These are phyloP conservation scores for Anisogramma anomala DNA, from an alignment of 2,329 filamentous ascomycete genomes.

Conservation along the genomic window DNA sequence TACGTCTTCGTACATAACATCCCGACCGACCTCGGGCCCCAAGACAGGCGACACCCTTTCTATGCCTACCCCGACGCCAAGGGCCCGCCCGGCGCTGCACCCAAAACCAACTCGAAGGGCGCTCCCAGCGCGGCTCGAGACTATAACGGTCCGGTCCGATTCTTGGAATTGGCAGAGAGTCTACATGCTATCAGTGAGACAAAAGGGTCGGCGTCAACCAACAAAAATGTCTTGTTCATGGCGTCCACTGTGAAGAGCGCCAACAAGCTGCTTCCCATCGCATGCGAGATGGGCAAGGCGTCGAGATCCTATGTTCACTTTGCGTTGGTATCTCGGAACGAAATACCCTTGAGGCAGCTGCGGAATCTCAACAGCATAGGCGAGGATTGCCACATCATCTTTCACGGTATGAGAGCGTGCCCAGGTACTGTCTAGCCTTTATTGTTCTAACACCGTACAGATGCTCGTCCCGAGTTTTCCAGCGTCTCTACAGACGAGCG, in stretches of 20 bases:
- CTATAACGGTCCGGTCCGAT: slow-evolving; percentile 61
- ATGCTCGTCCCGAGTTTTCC: slow-evolving; percentile 69
- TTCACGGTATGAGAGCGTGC: slow-evolving; percentile 34
- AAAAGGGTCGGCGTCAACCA: slow-evolving; percentile 37
- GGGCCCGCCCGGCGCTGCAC: slow-evolving; percentile 1
- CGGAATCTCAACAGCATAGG: slow-evolving; percentile 70
- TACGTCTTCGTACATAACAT: slow-evolving; percentile 57
- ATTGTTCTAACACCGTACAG: slow-evolving; percentile 24
- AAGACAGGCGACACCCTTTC: slow-evolving; percentile 28
- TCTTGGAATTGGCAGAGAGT: slow-evolving; percentile 51
- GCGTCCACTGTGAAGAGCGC: slow-evolving; percentile 64
- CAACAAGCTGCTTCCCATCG: slow-evolving; percentile 62
- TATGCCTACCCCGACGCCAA: slow-evolving; percentile 20
- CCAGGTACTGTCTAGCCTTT: background rate
- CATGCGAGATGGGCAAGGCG: slow-evolving; percentile 71
- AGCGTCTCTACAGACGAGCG: slow-evolving; percentile 57
- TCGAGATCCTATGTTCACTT: slow-evolving; percentile 69
- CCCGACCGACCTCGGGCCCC: slow-evolving; percentile 32
- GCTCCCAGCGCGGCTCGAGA: slow-evolving; percentile 25
- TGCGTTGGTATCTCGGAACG: slow-evolving; percentile 61
- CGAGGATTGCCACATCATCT: slow-evolving; percentile 52
- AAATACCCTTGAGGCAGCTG: slow-evolving; percentile 57
- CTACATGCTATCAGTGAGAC: slow-evolving; percentile 48
- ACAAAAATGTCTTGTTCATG: slow-evolving; percentile 68
- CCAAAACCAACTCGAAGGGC: slow-evolving; percentile 9